Evolutionary conservation across 768 basidiomycete genomes (phyloP).

Genomic region (Leccinum truebloodii): DNA sequence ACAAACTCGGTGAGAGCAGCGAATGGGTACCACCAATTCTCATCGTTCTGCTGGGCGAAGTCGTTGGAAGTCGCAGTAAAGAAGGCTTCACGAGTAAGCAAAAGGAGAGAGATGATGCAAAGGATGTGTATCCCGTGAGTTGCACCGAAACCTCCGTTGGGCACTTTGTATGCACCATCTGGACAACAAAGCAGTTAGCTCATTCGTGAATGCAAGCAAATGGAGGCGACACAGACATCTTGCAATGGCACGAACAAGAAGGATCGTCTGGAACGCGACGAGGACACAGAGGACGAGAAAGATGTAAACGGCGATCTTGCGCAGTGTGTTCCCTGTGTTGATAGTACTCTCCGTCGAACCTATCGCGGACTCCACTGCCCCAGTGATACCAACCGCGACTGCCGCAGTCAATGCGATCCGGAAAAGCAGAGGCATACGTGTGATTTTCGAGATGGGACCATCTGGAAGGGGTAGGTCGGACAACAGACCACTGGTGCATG

Average conservation of each 20-base stretch:
- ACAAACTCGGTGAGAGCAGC: constrained; percentile 34
- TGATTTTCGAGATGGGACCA: constrained; percentile 23
- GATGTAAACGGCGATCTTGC: constrained; percentile 27
- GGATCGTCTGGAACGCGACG: constrained; percentile 27
- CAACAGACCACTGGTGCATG: constrained; percentile 15
- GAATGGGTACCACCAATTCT: constrained; percentile 36
- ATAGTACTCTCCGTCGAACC: constrained; percentile 10
- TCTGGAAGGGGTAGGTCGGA: constrained; percentile 28
- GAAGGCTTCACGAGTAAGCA: constrained; percentile 34
- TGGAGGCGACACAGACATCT: constrained; percentile 14
- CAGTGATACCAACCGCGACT: constrained; percentile 29
- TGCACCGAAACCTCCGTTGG: constrained; percentile 19
- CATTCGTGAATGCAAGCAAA: not conserved
- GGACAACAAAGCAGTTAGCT: constrained; percentile 5
- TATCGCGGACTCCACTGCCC: constrained; percentile 19
- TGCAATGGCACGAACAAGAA: constrained; percentile 19
- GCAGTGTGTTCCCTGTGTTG: constrained; percentile 21
- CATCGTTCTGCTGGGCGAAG: constrained; percentile 25
- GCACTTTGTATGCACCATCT: constrained; percentile 26
- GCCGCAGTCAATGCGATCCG: constrained; percentile 27
- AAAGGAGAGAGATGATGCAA: constrained; percentile 24
- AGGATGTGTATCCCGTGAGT: constrained; percentile 29
- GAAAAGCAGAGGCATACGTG: constrained; percentile 25
- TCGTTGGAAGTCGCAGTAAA: constrained; percentile 27
- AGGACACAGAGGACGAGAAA: constrained; percentile 32